These are phyloP conservation scores for Pythium aristosporum DNA, from an alignment of 352 stramenopile species.

Conservation along the genomic window DNA sequence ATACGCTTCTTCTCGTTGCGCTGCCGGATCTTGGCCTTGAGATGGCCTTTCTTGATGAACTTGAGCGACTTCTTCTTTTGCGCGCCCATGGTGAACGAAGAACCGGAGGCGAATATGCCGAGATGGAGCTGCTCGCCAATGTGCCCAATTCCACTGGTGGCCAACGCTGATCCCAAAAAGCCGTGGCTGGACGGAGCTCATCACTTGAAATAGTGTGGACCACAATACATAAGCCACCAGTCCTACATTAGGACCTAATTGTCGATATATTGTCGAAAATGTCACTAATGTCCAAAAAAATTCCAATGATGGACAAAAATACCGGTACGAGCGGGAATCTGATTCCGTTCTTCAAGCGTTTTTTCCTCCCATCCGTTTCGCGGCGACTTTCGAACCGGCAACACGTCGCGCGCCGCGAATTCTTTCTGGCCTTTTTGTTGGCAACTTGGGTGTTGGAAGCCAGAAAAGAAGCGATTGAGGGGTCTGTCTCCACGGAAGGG, in stretches of 20 bases:
- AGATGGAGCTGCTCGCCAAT: not conserved
- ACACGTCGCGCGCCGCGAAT: not conserved
- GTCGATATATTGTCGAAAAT: not conserved
- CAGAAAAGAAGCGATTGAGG: not conserved
- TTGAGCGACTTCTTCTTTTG: slow-evolving; percentile 89
- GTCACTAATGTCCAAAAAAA: too few species aligned
- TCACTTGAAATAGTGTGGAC: slow-evolving; percentile 2
- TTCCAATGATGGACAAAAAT: not conserved
- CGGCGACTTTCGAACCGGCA: not conserved
- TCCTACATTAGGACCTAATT: not conserved
- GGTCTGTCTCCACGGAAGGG: not conserved
- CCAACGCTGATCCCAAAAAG: slow-evolving; percentile 10
- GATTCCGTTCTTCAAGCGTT: too few species aligned
- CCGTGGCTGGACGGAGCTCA: slow-evolving; percentile 7
- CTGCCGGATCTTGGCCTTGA: slow-evolving; percentile 81
- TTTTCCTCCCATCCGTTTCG: too few species aligned
- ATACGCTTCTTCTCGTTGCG: slow-evolving; percentile 85
- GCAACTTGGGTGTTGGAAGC: not conserved
- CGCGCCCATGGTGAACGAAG: slow-evolving; percentile 31
- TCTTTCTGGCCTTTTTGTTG: slow-evolving; percentile 10
- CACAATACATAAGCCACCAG: not conserved
- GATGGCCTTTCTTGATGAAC: slow-evolving; percentile 82
- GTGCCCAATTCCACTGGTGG: slow-evolving; percentile 7
- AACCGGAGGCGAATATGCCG: not conserved
- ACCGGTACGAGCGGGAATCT: not conserved